Conservation (phyloP, 495 filamentous ascomycete species). For the Pyrenula aspistea region DNA sequence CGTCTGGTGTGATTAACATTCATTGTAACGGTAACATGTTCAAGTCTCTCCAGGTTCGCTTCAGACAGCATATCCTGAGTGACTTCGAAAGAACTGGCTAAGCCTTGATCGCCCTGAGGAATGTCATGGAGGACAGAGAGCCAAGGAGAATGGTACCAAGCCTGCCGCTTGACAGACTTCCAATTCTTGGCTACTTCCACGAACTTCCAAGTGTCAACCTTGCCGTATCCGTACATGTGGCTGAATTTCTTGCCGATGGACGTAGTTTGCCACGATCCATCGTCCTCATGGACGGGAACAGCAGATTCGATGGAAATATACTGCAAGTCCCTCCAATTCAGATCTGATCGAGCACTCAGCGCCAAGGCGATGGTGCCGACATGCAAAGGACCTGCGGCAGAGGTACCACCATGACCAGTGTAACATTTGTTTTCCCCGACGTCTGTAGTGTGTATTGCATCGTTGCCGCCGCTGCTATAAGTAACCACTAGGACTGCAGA, state of each 20-base stretch:
- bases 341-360: conserved; percentile 69
- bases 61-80: conserved; percentile 61
- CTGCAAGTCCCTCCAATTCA: conserved; percentile 92
- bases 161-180: conserved; percentile 88
- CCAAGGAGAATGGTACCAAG: conserved; percentile 91
- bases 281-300: conserved; percentile 63
- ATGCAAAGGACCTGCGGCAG: conserved; percentile 84
- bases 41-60: conserved; percentile 74
- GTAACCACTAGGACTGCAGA: conserved; percentile 91
- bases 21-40: conserved; percentile 97
- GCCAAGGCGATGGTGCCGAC: conserved; percentile 92
- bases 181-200: conserved; percentile 79
- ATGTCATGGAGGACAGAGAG: conserved; percentile 76
- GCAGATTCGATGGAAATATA: conserved; percentile 79
- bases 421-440: conserved; percentile 76
- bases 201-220: conserved; percentile 76
- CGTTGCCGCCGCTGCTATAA: conserved; percentile 81
- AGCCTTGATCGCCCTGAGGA: conserved; percentile 72
- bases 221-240: conserved; percentile 91
- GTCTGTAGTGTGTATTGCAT: conserved; percentile 92
- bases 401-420: conserved; percentile 79
- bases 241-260: conserved; percentile 75
- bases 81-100: conserved; percentile 66
- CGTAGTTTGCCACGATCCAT: conserved; percentile 70
- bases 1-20: conserved; percentile 77